Conservation (phyloP, 371 early-diverging fungal species). For the Capillidium rhysosporum region DNA sequence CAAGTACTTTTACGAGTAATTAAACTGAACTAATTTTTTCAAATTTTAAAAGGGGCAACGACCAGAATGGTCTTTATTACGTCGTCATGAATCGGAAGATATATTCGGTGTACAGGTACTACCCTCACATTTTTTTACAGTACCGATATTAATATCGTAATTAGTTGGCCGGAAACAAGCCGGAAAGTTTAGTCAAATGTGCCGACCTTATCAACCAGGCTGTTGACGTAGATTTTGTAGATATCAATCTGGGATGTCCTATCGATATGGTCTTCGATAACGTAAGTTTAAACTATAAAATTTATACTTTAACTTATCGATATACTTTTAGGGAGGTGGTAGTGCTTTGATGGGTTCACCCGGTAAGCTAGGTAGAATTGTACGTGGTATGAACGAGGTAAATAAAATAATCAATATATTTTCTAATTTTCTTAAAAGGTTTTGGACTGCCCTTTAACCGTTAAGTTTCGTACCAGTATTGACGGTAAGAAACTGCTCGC, state of each 20-base stretch:
- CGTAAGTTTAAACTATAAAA: constrained; percentile 11
- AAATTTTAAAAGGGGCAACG: constrained; percentile 34
- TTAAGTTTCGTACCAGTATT: constrained; percentile 80
- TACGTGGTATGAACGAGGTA: constrained; percentile 44
- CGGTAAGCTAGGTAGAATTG: constrained; percentile 48
- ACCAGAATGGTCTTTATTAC: constrained; percentile 71
- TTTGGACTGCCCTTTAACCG: constrained; percentile 63
- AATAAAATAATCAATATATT: too few relatives aligned
- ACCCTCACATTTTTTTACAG: too few relatives aligned
- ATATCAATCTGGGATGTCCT: constrained; percentile 92
- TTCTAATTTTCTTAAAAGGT: too few relatives aligned
- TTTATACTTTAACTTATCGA: not conserved
- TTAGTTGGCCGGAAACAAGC: constrained; percentile 29
- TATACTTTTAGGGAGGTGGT: constrained; percentile 47
- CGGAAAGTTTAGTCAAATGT: constrained; percentile 39
- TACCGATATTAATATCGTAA: too few relatives aligned
- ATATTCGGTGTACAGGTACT: constrained; percentile 75
- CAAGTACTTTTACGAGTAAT: constrained; percentile 10
- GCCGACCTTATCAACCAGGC: constrained; percentile 46
- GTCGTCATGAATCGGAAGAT: constrained; percentile 72
- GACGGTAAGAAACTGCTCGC: constrained; percentile 38
- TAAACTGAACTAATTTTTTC: not conserved
- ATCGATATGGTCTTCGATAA: constrained; percentile 65
- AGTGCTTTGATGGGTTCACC: constrained; percentile 51
- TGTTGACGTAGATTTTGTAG: constrained; percentile 75